phyloP scores from a whole-genome alignment of 495 filamentous ascomycete genomes.

The Annulohypoxylon nitens region DNA sequence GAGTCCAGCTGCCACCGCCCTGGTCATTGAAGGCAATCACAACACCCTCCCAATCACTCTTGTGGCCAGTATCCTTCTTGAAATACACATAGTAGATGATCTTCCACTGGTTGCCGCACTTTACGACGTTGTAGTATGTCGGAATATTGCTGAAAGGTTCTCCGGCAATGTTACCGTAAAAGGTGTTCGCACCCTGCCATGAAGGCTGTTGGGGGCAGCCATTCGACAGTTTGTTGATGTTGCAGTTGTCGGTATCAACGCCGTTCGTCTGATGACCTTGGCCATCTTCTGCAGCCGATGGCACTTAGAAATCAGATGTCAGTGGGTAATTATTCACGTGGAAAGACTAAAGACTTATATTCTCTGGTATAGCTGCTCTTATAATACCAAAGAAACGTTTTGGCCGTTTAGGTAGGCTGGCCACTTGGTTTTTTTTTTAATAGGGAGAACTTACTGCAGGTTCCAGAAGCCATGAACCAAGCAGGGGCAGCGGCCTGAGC shows the following conservation, averaged over 20 bases:
- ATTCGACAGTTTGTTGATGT: neutral
- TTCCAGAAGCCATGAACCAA: neutral
- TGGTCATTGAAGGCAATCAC: conserved; percentile 12
- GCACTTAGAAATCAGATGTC: neutral
- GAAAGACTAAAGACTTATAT: neutral
- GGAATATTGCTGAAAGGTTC: neutral
- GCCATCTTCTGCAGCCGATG: neutral
- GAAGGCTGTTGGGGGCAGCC: neutral
- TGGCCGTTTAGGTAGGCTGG: too few species aligned
- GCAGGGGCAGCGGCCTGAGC: neutral
- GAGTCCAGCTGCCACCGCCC: neutral
- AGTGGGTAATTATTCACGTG: neutral
- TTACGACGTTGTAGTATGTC: neutral
- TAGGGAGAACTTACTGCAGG: neutral
- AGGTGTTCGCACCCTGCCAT: neutral
- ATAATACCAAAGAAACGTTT: too few species aligned
- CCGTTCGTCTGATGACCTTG: neutral
- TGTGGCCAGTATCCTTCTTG: conserved; percentile 12
- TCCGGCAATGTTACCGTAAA: neutral
- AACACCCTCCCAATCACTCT: conserved; percentile 9
- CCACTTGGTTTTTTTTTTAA: too few species aligned
- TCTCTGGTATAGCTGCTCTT: neutral
- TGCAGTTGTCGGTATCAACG: neutral
- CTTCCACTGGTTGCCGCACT: conserved; percentile 3
- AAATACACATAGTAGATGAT: conserved; percentile 7